Base-by-base conservation (phyloP, 2,329 filamentous ascomycete genomes). In the Penicillium brevicompactum region DNA sequence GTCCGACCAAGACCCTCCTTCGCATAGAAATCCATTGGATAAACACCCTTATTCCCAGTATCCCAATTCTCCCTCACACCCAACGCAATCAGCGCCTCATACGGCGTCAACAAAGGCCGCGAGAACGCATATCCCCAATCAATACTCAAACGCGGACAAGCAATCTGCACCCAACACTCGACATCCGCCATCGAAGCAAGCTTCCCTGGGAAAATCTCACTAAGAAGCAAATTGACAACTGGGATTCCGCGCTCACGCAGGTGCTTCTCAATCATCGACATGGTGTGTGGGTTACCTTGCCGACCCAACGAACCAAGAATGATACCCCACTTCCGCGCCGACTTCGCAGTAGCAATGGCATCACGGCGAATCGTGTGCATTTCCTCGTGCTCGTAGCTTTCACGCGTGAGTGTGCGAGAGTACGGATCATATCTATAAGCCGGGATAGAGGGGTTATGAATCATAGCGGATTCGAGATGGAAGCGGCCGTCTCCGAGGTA, bases 41-140 rank as follows among this genome's bases (percentile, higher is more conserved):
- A 99, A 13, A 91, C 82, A 1, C 85, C 88, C 41, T 74, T 71
- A 46, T 81, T 82, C 13, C 70, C 74, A 53, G 79, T 81, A 14
- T 80, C 87, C 90, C 86, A 96, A 46, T 89, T 89, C 63, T 94
- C 84, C 61, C 83, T 85, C 58, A 87, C 87, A 3, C 89, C 92
- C 46, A 99, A 76, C n/a, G 91, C 90, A 32, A 99, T 87, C 56
- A 97, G 82, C 6, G 94, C 94, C 77, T 99, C 94, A 66, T 99
- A 97, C 2, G 94, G 93, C 49, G 93, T 97, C 69, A 99, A 75
- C 55, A 99, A 73, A 46, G 94, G 94, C 45, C 90, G 79, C 1
- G 91, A 85, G 70, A 99, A 99, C 0, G 94, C 94, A 77, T 97
- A 97, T 0, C 94, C 94, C 94, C 94, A 99, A 76, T 99, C 94